phyloP scores from a whole-genome alignment of 768 basidiomycete genomes.

The Leccinum rimulosum region DNA sequence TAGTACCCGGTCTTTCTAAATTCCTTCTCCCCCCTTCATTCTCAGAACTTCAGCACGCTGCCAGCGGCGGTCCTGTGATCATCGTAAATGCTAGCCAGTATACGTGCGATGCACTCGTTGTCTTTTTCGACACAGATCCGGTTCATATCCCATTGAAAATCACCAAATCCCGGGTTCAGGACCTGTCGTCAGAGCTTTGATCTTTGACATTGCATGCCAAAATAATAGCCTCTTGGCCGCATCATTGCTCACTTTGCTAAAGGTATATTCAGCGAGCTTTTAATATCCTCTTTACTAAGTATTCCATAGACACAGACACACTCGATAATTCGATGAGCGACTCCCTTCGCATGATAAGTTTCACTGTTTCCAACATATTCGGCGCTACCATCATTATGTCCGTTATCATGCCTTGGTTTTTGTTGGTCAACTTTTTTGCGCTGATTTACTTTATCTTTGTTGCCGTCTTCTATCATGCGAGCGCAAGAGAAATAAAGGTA shows the following conservation, averaged over 20 bases:
- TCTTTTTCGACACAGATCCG: too few relatives aligned
- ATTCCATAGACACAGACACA: constrained; percentile 61
- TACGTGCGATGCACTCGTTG: too few relatives aligned
- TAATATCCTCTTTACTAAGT: not conserved
- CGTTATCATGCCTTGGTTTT: constrained; percentile 80
- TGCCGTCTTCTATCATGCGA: constrained; percentile 80
- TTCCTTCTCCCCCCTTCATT: too few relatives aligned
- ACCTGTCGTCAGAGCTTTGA: too few relatives aligned
- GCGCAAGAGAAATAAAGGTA: constrained; percentile 85
- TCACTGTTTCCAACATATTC: constrained; percentile 60
- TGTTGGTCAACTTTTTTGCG: constrained; percentile 67
- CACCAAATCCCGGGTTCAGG: too few relatives aligned
- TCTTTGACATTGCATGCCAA: too few relatives aligned
- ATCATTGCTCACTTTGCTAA: constrained; percentile 92
- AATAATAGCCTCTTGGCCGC: constrained; percentile 73
- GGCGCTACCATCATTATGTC: constrained; percentile 79
- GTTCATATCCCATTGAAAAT: too few relatives aligned
- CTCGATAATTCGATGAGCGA: constrained; percentile 77
- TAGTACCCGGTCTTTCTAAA: too few relatives aligned
- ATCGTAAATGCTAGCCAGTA: too few relatives aligned
- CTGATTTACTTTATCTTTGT: constrained; percentile 62
- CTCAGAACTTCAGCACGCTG: too few relatives aligned
- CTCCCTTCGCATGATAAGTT: constrained; percentile 68
- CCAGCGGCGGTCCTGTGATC: too few relatives aligned
- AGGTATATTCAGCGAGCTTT: constrained; percentile 35